A percentile compares a stretch with the other conserved stretches of the same genome.
Conservation (phyloP, 148 eudicot genomes). For the Heliosperma pusillum region DNA sequence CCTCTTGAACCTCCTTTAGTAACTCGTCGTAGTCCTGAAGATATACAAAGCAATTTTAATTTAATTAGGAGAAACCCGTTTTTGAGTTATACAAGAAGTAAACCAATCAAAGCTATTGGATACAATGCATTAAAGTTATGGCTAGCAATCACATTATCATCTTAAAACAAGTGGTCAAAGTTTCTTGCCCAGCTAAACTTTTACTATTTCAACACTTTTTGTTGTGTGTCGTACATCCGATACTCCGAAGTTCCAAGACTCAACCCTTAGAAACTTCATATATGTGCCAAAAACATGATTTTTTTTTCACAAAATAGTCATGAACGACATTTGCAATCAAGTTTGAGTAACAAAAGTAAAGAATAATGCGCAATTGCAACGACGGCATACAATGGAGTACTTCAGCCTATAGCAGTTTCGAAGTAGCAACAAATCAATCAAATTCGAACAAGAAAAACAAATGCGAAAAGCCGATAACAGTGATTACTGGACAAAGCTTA, state of each 20-base stretch:
- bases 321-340: no score
- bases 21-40: conserved; percentile 79
- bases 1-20: conserved; percentile 98
- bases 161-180: background rate
- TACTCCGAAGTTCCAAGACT: no score
- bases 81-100: background rate
- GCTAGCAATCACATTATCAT: background rate
- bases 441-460: no score
- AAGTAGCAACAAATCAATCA: background rate
- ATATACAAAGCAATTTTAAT: conserved; percentile 15
- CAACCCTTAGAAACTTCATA: no score
- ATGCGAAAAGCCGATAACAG: no score
- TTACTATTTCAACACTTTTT: no score
- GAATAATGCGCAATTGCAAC: background rate
- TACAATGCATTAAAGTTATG: background rate
- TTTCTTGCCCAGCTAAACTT: background rate
- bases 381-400: background rate
- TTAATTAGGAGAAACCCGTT: background rate
- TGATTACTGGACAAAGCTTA: background rate
- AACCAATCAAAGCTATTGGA: background rate
- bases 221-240: no score
- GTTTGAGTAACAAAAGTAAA: no score
- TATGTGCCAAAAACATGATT: no score
- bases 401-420: background rate
- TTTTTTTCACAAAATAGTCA: no score